Evolutionary conservation across 495 filamentous ascomycete species (phyloP).

Genomic region (Penicillium ucsense): DNA sequence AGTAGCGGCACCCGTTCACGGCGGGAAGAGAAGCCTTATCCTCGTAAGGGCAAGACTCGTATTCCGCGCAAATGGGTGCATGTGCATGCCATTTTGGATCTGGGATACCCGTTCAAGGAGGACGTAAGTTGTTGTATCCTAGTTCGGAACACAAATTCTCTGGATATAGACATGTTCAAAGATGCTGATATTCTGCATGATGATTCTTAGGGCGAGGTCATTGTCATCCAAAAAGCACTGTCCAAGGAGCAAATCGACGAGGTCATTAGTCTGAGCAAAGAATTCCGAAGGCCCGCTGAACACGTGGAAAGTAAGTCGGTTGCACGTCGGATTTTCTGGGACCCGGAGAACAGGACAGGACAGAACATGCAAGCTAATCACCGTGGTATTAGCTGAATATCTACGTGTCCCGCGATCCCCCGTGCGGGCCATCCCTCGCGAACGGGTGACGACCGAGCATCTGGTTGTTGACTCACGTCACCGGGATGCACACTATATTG

Average conservation of each 20-base stretch:
- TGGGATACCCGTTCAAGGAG: constrained; percentile 79
- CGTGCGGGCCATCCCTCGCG: constrained; percentile 13
- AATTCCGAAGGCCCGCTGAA: constrained; percentile 33
- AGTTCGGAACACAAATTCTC: too few relatives aligned
- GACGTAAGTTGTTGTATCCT: constrained; percentile 43
- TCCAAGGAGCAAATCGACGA: constrained; percentile 87
- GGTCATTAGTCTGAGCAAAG: constrained; percentile 69
- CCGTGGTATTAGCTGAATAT: constrained; percentile 16
- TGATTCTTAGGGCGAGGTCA: constrained; percentile 51
- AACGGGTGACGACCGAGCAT: constrained; percentile 22
- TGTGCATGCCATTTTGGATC: constrained; percentile 65
- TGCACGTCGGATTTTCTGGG: neutral
- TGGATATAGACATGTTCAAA: too few relatives aligned
- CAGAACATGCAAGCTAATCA: neutral
- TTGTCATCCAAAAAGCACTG: constrained; percentile 71
- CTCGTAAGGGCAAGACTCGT: constrained; percentile 78
- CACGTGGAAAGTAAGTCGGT: constrained; percentile 21
- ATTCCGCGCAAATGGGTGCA: constrained; percentile 71
- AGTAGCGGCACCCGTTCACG: constrained; percentile 27
- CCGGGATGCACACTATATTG: constrained; percentile 20
- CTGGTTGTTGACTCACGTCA: constrained; percentile 21
- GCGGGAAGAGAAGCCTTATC: constrained; percentile 46
- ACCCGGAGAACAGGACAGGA: too few relatives aligned
- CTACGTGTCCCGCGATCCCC: constrained; percentile 21
- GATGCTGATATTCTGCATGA: too few relatives aligned